Evolutionary conservation across 2,329 filamentous ascomycete species (phyloP).

Genomic region (Moelleriella libera): DNA sequence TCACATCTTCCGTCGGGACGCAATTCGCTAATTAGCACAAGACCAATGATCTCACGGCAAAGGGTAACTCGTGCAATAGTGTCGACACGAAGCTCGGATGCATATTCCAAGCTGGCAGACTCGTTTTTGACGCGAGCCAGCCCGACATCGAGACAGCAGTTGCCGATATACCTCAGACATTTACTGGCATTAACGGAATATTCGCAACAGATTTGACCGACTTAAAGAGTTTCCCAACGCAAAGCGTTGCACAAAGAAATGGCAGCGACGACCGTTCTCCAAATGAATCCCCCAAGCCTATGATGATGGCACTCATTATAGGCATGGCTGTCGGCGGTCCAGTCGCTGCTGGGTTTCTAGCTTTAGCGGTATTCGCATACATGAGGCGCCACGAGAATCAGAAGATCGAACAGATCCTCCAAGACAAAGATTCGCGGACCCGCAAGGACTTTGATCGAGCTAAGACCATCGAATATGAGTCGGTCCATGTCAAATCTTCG

Average conservation of each 20-base stretch:
- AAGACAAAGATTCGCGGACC: too few species aligned
- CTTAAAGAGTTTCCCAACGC: not conserved
- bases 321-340: not conserved
- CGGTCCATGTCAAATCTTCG: too few species aligned
- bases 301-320: not conserved
- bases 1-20: not conserved
- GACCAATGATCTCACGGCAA: not conserved
- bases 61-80: constrained; percentile 30
- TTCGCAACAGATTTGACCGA: not conserved
- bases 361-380: not conserved
- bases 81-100: constrained; percentile 33
- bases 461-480: too few species aligned
- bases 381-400: not conserved
- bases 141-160: constrained; percentile 37
- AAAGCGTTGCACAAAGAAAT: not conserved
- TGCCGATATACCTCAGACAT: constrained; percentile 18
- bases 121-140: constrained; percentile 37
- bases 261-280: not conserved
- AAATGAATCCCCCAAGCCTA: not conserved
- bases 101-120: constrained; percentile 36
- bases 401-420: not conserved
- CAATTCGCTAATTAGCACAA: not conserved
- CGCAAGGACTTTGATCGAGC: too few species aligned
- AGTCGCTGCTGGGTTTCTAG: not conserved
- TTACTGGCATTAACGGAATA: constrained; percentile 17